A percentile compares a stretch with the other conserved stretches of the same genome.
Evolutionary conservation across 1,284 basidiomycete genomes (phyloP).

Genomic region (Microbotryum silenes-acaulis): DNA sequence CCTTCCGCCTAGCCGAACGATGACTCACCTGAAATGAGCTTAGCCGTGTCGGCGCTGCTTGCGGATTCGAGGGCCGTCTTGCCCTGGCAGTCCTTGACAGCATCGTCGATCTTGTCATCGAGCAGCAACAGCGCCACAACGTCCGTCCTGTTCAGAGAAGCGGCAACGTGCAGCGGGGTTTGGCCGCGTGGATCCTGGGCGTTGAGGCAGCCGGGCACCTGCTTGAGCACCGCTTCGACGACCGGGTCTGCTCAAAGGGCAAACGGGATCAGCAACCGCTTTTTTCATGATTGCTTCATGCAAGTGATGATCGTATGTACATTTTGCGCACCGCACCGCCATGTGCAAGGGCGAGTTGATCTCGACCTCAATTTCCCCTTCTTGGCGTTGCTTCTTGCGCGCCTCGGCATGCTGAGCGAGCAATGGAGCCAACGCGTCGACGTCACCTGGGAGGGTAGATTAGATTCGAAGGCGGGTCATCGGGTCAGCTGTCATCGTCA

Average conservation of each 20-base stretch:
- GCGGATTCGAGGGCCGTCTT: slow-evolving; percentile 66
- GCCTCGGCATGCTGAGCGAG: slow-evolving; percentile 3
- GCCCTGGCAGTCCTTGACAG: slow-evolving; percentile 61
- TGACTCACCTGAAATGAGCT: slow-evolving; percentile 62
- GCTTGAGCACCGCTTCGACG: slow-evolving; percentile 33
- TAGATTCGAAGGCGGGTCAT: background rate
- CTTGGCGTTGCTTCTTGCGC: background rate
- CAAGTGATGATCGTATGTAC: slow-evolving; percentile 5
- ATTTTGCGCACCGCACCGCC: slow-evolving; percentile 34
- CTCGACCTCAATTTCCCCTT: background rate
- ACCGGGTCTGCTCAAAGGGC: slow-evolving; percentile 31
- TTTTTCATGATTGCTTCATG: too few species aligned
- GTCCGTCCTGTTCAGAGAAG: slow-evolving; percentile 69
- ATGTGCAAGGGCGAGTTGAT: slow-evolving; percentile 32
- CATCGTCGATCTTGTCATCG: slow-evolving; percentile 55
- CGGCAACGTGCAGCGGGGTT: slow-evolving; percentile 80
- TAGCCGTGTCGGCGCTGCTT: slow-evolving; percentile 54
- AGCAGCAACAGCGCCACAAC: slow-evolving; percentile 47
- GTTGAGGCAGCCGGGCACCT: slow-evolving; percentile 28
- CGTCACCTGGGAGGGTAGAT: slow-evolving; percentile 6
- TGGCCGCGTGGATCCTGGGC: slow-evolving; percentile 48
- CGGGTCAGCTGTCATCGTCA: background rate
- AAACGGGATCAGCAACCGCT: background rate
- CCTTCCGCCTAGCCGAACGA: background rate
- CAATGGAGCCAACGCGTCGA: slow-evolving; percentile 1